phyloP scores from a whole-genome alignment of 75 land plant species.

The Cupressus sempervirens region DNA sequence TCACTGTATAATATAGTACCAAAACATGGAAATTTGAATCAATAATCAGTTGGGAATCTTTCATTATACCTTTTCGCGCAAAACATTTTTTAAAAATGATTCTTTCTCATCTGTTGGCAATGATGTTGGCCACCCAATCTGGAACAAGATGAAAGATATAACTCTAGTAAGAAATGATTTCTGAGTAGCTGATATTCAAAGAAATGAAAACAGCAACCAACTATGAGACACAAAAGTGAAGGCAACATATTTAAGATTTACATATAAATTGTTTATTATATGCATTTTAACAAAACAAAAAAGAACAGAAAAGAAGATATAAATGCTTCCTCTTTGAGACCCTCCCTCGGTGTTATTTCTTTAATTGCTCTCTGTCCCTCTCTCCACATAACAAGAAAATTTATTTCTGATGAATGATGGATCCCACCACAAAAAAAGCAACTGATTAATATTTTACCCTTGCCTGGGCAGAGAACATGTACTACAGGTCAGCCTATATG shows the following conservation, averaged over 20 bases:
- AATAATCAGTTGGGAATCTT: no score
- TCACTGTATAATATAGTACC: no score
- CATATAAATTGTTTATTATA: background rate
- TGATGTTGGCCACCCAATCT: constrained; percentile 98
- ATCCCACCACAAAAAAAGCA: background rate
- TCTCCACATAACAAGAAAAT: background rate
- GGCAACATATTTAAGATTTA: background rate
- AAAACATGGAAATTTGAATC: no score
- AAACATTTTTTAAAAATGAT: constrained; percentile 59
- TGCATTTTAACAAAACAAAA: background rate
- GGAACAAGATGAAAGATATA: constrained; percentile 8
- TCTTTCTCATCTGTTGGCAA: constrained; percentile 86
- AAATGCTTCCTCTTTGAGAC: background rate
- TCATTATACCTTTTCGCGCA: constrained; percentile 49
- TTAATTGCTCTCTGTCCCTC: background rate
- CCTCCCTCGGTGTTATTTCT: background rate
- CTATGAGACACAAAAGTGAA: background rate
- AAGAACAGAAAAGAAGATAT: background rate
- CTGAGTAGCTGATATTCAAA: background rate
- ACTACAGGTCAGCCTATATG: background rate
- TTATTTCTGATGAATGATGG: background rate
- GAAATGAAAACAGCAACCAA: background rate
- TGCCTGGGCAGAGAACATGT: background rate
- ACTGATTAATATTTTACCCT: background rate
- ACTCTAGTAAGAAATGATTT: background rate